Evolutionary conservation across 2,329 filamentous ascomycete genomes (phyloP), one percentile per base, ranked within the genome.

Genomic region (Rhynchosporium graminicola): DNA sequence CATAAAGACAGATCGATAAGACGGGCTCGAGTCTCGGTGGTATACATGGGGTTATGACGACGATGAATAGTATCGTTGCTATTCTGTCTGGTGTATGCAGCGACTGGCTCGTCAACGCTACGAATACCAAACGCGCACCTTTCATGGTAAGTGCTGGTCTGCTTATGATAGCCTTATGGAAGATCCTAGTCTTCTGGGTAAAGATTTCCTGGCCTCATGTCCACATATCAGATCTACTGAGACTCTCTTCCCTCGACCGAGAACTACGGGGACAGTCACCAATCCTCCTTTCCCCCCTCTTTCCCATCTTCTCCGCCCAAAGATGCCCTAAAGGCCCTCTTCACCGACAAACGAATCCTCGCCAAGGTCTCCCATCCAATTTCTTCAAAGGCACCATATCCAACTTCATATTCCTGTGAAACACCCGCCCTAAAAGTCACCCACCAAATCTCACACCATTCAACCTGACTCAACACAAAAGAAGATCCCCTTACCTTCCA

Each of bases 301-400:
- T 36, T 10, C 33, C 33, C 33, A 15, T 52, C 58, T 13, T 42
- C 51, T 12, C 66, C 68, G 58, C 67, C 65, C 8, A 67, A 68
- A 54, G 64, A 57, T 8, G 64, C 63, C 28, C 63, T 74, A 15
- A 65, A 57, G 28, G 64, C 59, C 3, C 64, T 72, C 50, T 59
- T 74, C 54, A 70, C 71, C 67, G 79, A 83, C 68, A 78, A 77
- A 46, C 77, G 79, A 2, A 79, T 86, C 57, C 70, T 83, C 20
- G 77, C 80, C 1, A 87, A 4, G 79, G 77, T 2, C 72, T 86
- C 47, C 78, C 80, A 3, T 82, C 82, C 3, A 84, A 80, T 62
- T 79, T 84, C 70, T 86, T 87, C 68, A 85, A 87, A 73, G 83
- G 83, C 26, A 79, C 82, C 33, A 83, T 87, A 77, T 87, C 86